Evolutionary conservation across 176 grass and related monocot genomes (phyloP).

Genomic region (Phragmites australis): DNA sequence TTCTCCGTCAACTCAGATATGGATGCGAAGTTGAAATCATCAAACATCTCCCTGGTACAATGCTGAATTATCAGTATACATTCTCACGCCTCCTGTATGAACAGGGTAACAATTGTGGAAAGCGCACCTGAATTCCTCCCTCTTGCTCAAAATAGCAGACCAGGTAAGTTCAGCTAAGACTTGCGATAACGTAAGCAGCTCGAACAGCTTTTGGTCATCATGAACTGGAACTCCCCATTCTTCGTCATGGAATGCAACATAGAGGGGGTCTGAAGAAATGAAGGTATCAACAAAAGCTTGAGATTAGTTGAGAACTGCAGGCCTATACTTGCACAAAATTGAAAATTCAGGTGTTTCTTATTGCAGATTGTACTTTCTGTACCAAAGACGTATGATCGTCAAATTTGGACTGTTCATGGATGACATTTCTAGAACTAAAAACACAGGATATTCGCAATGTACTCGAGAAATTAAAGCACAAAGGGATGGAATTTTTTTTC

Average conservation of each 20-base stretch:
- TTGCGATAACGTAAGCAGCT: slow-evolving; percentile 54
- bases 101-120: neutral
- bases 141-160: slow-evolving; percentile 54
- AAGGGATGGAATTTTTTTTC: too few species aligned
- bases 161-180: slow-evolving; percentile 59
- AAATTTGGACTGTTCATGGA: neutral
- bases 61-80: neutral
- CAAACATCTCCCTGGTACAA: slow-evolving; percentile 45
- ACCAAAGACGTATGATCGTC: neutral
- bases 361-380: neutral
- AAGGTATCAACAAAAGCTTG: neutral
- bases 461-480: too few species aligned
- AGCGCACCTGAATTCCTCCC: slow-evolving; percentile 53
- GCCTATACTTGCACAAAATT: neutral
- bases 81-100: neutral
- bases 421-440: neutral
- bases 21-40: slow-evolving; percentile 38
- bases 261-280: slow-evolving; percentile 41
- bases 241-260: slow-evolving; percentile 60
- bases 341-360: neutral
- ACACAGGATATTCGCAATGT: neutral
- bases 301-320: too few species aligned
- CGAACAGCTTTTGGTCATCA: slow-evolving; percentile 56
- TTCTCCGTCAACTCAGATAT: slow-evolving; percentile 48
- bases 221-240: slow-evolving; percentile 57